Evolutionary conservation across 2,329 filamentous ascomycete species (phyloP), one percentile per base, ranked within the genome.

Genomic region (Domatiomyces globalis): DNA sequence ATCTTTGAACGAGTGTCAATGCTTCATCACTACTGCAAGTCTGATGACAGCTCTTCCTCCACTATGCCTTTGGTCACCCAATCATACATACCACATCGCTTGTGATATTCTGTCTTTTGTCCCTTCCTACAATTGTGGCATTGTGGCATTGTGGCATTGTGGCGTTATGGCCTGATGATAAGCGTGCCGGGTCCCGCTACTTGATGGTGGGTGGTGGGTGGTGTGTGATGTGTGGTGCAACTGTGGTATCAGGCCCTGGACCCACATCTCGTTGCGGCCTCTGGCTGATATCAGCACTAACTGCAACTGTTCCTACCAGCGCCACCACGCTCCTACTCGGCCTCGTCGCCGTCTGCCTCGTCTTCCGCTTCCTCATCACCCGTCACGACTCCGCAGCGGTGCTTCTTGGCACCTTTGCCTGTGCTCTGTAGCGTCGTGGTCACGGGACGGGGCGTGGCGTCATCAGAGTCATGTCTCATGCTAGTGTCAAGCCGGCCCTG

Each of bases 261-360:
- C 22, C 22, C 22, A 25, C 22, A 25, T 3, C 7, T 33, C 2
- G 33, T 39, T 39, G 33, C 33, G 2, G 4, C 15, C 15, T 39
- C 33, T 3, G 22, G 22, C 22, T 25, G 22, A 25, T 25, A 3
- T 25, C 22, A 25, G 22, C 22, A 6, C 33, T 15, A 39, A 10
- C 15, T 10, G 33, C 33, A 39, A 15, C 33, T 15, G 33, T 10
- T 15, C 8, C 33, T 15, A 12, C 10, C 2, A 39, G 10, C 33
- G 2, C 33, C 15, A 4, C 15, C 10, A 4, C 33, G 4, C 33
- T 10, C 15, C 10, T 10, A 39, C 33, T 70, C 58, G 62, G 62
- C 71, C 72, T 73, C 77, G 63, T 79, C 79, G 61, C 84, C 81
- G 60, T 83, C 77, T 55, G 78, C 77, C 50, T 82, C 77, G 61